Evolutionary conservation across 345 rosid genomes (phyloP), one percentile per base, ranked within the genome.

Genomic region (Populus deltoides): DNA sequence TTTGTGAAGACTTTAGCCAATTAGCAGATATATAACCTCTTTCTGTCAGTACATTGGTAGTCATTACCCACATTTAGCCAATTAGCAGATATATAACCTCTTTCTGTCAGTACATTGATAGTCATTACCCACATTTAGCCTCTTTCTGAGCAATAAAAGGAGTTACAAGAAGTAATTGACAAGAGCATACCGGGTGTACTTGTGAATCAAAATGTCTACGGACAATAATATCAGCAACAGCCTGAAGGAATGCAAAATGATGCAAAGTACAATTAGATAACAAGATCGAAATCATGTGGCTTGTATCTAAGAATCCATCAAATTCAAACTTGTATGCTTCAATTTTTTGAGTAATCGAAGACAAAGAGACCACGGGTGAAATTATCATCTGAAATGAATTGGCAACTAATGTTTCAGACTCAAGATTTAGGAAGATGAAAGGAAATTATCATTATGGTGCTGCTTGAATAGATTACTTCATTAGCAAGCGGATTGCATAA

Each of bases 151-250:
- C 5, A 45, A n/a, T 35, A 51, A 8, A 6, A 71, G 1, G 36
- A 75, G 16, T 49, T 15, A 74, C 24, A 57, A 41, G 13, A 4
- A 27, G 33, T 49, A 38, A 36, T 8, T 15, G 55, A n/a, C 15
- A 49, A 71, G 70, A 76, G 78, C 90, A 36, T 91, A 96, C 99
- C 79, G 93, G 89, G 82, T 87, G 90, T 69, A 96, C 57, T 74
- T 83, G 80, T 6, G 83, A 83, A 62, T 80, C 85, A 78, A 93
- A 96, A 85, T 96, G 92, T 77, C 94, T 89, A 15, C 77, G 86
- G 77, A 89, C 89, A 80, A 88, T 81, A 20, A 92, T 93, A 66
- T 88, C 92, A 83, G 89, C 95, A 55, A 96, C 98, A 78, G 99
- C 97, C 99, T 96, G 97, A 18, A 77, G 70, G 36, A 70, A 65